phyloP scores from a whole-genome alignment of 78 protist species.

The Isochrysis galbana region DNA sequence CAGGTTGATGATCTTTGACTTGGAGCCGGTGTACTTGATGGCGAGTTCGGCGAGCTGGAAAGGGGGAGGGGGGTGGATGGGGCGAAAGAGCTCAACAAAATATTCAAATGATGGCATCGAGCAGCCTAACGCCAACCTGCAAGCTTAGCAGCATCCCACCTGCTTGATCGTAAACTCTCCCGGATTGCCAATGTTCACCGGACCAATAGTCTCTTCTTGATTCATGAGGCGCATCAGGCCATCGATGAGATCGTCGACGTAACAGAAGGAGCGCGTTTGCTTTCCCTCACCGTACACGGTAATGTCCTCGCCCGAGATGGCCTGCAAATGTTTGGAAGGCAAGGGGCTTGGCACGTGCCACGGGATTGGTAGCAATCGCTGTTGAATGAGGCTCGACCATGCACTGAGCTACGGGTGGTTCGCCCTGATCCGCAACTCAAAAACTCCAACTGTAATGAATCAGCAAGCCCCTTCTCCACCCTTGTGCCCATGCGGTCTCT shows the following conservation, averaged over 20 bases:
- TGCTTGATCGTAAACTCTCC: conserved; percentile 71
- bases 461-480: too few relatives aligned
- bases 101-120: too few relatives aligned
- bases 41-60: not conserved
- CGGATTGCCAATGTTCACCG: conserved; percentile 84
- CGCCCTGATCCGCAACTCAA: too few relatives aligned
- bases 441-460: too few relatives aligned
- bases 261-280: conserved; percentile 78
- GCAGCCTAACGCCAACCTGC: too few relatives aligned
- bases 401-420: too few relatives aligned
- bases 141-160: too few relatives aligned
- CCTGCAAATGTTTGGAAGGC: conserved; percentile 11
- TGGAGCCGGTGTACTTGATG: not conserved
- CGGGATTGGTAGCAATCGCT: too few relatives aligned
- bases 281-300: conserved; percentile 80
- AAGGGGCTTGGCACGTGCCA: not conserved
- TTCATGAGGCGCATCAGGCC: conserved; percentile 66
- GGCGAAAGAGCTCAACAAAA: not conserved
- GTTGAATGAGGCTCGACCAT: too few relatives aligned
- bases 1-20: conserved; percentile 16
- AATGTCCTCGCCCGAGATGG: conserved; percentile 56
- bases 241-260: conserved; percentile 50
- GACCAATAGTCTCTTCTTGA: conserved; percentile 23
- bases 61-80: not conserved
- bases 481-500: too few relatives aligned